These are phyloP conservation scores for Suaeda aralocaspica DNA, from an alignment of 148 eudicot species.

Conservation along the genomic window DNA sequence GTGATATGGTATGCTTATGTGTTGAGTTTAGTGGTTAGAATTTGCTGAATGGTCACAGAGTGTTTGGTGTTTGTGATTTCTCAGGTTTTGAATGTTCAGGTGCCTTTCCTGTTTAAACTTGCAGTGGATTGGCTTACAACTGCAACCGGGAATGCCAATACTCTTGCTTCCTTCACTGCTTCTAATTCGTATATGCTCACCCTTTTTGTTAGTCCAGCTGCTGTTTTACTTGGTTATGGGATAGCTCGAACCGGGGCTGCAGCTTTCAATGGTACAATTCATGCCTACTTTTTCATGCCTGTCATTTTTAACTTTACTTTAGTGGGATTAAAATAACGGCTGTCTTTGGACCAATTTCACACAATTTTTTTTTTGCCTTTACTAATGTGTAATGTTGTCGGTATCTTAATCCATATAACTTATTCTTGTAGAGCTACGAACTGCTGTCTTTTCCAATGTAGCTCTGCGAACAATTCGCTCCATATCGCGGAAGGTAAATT, in stretches of 20 bases:
- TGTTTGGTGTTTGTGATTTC: slow-evolving; percentile 22
- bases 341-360: neutral
- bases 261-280: slow-evolving; percentile 80
- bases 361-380: neutral
- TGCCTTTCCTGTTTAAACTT: slow-evolving; percentile 88
- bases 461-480: slow-evolving; percentile 85
- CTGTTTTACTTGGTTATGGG: slow-evolving; percentile 87
- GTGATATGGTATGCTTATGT: neutral
- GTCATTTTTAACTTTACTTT: neutral
- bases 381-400: neutral
- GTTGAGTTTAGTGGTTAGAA: neutral
- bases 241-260: slow-evolving; percentile 81
- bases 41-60: neutral
- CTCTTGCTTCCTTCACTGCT: slow-evolving; percentile 76
- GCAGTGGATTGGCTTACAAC: slow-evolving; percentile 91
- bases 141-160: slow-evolving; percentile 69
- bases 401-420: slow-evolving; percentile 14
- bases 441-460: slow-evolving; percentile 95
- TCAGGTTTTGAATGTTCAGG: slow-evolving; percentile 93
- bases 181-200: slow-evolving; percentile 68
- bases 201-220: slow-evolving; percentile 83
- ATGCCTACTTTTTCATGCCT: slow-evolving; percentile 11
- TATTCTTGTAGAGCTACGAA: slow-evolving; percentile 65
- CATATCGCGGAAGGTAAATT: slow-evolving; percentile 75
- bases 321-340: neutral